Base-by-base conservation (phyloP, 306 rosid species). In the Mimosa pudica region DNA sequence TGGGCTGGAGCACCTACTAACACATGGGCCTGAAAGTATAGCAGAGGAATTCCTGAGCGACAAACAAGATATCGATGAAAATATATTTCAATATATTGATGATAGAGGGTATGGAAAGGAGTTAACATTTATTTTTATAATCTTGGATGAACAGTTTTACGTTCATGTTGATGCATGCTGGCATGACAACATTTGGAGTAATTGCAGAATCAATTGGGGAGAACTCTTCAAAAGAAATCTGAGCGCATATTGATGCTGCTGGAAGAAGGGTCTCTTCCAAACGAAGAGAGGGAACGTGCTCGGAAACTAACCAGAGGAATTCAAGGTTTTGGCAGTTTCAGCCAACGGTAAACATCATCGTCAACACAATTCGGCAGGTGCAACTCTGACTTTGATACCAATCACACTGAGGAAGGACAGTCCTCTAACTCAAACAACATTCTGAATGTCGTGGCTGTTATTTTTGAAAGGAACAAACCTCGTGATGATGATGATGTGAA, bases 311-410 rank as follows among this genome's bases (percentile, higher is more conserved):
- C 90, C n/a, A 77, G 82, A 73, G 98, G 76, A 82, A 90, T 89
- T 83, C 91, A 88, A 74, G 98, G 97, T 36, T 91, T 91, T 79
- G 95, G 97, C 60, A 89, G 87, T 82, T 83, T 89, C 76, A 49
- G 69, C 75, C 84, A 77, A 2, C 75, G 87, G 58, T 48, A 55
- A 55, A n/a, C 61, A 55, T 55, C 61, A 55, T 55, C 61, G 61
- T 55, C 61, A 55, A 2, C 61, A n/a, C 61, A 20, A 55, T 7
- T 55, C 61, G 30, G 30, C 61, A 55, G 30, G 17, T 17, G 61
- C n/a, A 17, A 55, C 61, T 55, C 61, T 7, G 61, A 17, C 30
- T 55, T 55, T 24, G n/a, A 55, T 20, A 55, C n/a, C 10, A 30
- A 55, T 55, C 30, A 2, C 61, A 7, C 24, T 55, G 30, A 5